Evolutionary conservation across 768 basidiomycete genomes (phyloP).

Genomic region (Amyloporia xantha): DNA sequence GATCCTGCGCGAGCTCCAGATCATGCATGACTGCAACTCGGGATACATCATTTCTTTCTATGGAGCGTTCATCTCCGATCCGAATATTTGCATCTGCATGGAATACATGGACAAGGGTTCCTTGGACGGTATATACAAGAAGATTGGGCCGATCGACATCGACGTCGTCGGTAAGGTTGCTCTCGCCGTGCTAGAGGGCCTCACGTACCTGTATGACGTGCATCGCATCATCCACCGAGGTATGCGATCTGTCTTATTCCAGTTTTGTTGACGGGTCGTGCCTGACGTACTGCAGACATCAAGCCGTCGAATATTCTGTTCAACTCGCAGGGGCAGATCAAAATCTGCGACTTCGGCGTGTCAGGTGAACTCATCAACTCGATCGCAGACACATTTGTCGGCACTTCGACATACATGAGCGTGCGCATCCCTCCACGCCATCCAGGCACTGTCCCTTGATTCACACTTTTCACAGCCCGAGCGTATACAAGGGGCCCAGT

Average conservation of each 20-base stretch:
- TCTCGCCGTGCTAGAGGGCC: slow-evolving; percentile 88
- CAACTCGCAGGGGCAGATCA: slow-evolving; percentile 93
- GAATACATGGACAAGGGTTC: slow-evolving; percentile 94
- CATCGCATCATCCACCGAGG: slow-evolving; percentile 99
- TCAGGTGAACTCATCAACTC: slow-evolving; percentile 98
- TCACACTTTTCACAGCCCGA: slow-evolving; percentile 63
- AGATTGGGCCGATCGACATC: slow-evolving; percentile 89
- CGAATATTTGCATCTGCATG: slow-evolving; percentile 99
- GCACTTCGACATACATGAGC: slow-evolving; percentile 99
- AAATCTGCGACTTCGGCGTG: slow-evolving; percentile 99
- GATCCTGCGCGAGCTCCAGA: slow-evolving; percentile 94
- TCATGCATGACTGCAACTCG: slow-evolving; percentile 97
- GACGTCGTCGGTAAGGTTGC: slow-evolving; percentile 91
- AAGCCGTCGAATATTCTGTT: slow-evolving; percentile 97
- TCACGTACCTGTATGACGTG: slow-evolving; percentile 95
- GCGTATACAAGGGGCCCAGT: slow-evolving; percentile 96
- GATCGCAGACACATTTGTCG: slow-evolving; percentile 98
- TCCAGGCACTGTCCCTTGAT: not conserved
- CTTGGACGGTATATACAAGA: slow-evolving; percentile 93
- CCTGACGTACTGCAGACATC: slow-evolving; percentile 63
- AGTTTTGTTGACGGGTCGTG: not conserved
- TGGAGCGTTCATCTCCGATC: slow-evolving; percentile 94
- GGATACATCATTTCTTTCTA: slow-evolving; percentile 95
- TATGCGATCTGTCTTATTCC: slow-evolving; percentile 32
- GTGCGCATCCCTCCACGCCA: slow-evolving; percentile 48